A percentile compares a stretch with the other conserved stretches of the same genome.
Evolutionary conservation across 148 eudicot genomes (phyloP).

Genomic region (Nyssa sinensis): DNA sequence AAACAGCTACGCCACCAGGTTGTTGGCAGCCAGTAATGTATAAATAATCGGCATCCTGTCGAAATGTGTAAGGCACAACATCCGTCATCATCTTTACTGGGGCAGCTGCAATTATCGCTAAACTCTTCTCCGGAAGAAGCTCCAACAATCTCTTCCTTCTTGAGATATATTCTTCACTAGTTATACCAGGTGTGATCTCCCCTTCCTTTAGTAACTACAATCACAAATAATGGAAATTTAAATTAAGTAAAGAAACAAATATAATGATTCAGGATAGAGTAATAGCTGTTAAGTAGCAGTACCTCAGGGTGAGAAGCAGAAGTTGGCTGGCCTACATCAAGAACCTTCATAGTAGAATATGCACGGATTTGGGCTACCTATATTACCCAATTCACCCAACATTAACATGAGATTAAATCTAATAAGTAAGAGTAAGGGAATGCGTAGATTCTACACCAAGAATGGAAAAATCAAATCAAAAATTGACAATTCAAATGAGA

Average conservation of each 20-base stretch:
- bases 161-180: constrained; percentile 60
- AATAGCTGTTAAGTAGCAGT: constrained; percentile 11
- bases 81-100: constrained; percentile 95
- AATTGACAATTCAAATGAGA: constrained; percentile 4
- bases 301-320: constrained; percentile 85
- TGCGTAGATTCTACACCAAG: not conserved
- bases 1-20: constrained; percentile 86
- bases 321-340: constrained; percentile 86
- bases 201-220: constrained; percentile 74
- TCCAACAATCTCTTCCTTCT: constrained; percentile 78
- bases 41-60: constrained; percentile 81
- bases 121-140: constrained; percentile 78
- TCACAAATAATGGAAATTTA: not conserved
- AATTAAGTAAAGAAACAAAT: not conserved
- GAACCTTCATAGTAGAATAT: constrained; percentile 35
- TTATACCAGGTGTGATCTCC: constrained; percentile 79
- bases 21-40: constrained; percentile 93
- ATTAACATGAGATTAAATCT: constrained; percentile 7
- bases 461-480: not conserved
- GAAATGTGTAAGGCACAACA: constrained; percentile 83
- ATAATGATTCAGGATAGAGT: not conserved
- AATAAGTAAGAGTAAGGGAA: not conserved
- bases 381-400: constrained; percentile 11
- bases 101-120: constrained; percentile 82
- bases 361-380: constrained; percentile 36